A percentile compares a stretch with the other conserved stretches of the same genome.
These are phyloP conservation scores for Isoetes taiwanensis DNA, from an alignment of 75 land plant genomes.

Conservation along the genomic window DNA sequence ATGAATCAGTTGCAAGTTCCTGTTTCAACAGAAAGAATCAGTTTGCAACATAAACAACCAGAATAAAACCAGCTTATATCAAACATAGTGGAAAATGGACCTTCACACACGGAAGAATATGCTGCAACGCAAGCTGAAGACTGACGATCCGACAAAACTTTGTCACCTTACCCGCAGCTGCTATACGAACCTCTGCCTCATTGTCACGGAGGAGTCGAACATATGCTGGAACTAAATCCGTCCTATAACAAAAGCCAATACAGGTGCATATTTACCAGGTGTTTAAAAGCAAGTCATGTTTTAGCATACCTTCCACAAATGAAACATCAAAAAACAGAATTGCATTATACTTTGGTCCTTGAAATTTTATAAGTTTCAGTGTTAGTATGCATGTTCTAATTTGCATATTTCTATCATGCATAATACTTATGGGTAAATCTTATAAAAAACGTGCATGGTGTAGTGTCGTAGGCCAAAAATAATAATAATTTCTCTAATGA, in stretches of 20 bases:
- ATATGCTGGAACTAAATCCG: slow-evolving; percentile 13
- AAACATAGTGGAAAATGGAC: slow-evolving; percentile 26
- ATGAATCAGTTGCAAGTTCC: slow-evolving; percentile 93
- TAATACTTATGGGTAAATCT: no score
- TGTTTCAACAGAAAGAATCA: slow-evolving; percentile 10
- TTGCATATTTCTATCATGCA: no score
- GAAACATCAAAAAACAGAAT: no score
- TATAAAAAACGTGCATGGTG: neutral
- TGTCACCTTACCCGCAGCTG: slow-evolving; percentile 7
- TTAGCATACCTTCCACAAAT: no score
- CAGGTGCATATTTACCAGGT: no score
- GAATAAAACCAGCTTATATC: no score
- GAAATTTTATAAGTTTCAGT: no score
- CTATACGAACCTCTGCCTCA: slow-evolving; percentile 9
- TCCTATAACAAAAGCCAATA: slow-evolving; percentile 31
- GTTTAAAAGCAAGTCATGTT: no score
- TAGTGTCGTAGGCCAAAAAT: no score
- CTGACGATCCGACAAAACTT: neutral
- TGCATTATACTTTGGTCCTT: no score
- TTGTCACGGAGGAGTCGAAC: slow-evolving; percentile 5
- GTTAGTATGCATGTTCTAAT: no score
- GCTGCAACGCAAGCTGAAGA: slow-evolving; percentile 47
- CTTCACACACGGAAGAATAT: slow-evolving; percentile 96
- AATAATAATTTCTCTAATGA: neutral
- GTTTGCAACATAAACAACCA: neutral